Evolutionary conservation across 108 stramenopile species (phyloP).

Genomic region (Pelagomonas calceolata): DNA sequence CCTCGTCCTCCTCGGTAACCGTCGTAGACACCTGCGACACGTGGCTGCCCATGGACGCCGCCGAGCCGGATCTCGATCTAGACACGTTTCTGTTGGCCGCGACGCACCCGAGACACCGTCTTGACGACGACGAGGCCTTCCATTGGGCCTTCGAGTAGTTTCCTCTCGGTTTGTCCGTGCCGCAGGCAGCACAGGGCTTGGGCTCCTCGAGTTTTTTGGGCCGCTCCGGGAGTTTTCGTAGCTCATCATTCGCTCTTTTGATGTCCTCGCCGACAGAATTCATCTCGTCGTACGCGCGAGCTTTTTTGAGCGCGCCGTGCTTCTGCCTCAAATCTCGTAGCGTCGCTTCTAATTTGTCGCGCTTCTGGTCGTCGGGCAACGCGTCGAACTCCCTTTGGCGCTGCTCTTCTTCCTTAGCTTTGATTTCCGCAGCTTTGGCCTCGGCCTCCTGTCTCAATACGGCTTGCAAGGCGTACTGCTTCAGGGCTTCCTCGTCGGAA

Average conservation of each 20-base stretch:
- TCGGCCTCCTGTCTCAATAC: neutral
- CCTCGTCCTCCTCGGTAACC: neutral
- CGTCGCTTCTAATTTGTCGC: neutral
- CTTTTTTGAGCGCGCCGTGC: neutral
- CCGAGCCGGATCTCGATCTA: no score
- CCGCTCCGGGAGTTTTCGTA: neutral
- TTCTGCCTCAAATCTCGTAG: neutral
- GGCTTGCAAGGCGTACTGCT: neutral
- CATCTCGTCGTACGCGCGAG: neutral
- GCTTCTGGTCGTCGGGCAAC: neutral
- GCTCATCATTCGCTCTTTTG: neutral
- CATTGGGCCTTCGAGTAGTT: no score
- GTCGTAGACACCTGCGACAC: no score
- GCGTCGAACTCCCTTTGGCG: neutral
- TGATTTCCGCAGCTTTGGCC: no score
- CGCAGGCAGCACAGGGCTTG: no score
- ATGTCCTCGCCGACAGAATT: neutral
- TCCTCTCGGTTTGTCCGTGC: no score
- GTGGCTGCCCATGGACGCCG: no score
- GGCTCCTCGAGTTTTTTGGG: no score
- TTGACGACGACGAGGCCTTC: no score
- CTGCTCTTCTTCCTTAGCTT: neutral
- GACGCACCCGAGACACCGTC: no score
- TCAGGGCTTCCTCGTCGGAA: neutral
- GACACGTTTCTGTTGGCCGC: no score